Base-by-base conservation (phyloP, 352 stramenopile species). In the Phytophthora fragariaefolia region DNA sequence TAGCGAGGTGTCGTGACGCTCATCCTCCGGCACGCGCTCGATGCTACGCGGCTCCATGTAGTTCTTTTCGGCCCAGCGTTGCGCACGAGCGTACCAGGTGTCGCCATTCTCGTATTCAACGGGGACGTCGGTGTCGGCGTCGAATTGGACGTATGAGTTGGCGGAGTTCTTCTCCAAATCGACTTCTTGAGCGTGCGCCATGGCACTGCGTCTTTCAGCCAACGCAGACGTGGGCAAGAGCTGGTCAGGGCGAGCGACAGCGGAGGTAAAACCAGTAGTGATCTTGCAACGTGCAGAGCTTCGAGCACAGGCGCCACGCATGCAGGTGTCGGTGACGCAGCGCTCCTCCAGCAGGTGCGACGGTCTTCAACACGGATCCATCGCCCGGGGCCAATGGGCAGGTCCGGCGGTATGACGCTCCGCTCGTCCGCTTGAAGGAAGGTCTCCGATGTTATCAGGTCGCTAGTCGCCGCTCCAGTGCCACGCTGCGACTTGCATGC, bases 21-120 rank as follows among this genome's bases (percentile, higher is more conserved):
- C 63, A 12, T 71, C 63, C 24, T 71, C 63, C 9, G 63, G 63
- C 3, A 71, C 63, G 4, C 63, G 63, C 57, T 71, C 63, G 57
- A 71, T 71, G 32, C 63, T 71, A 32, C 63, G 63, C 23, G 63
- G 63, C 34, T 71, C 63, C 63, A 71, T 67, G 50, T 71, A 67
- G 63, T 71, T 71, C 36, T 71, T 71, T 50, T 71, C 56, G 24
- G 57, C 63, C 63, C 63, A 71, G 8, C 57, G 57, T 23, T 71
- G 57, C 9, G 63, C 63, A 13, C 63, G 49, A 13, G 63, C 63
- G 24, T 71, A 71, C 63, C 63, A 71, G 4, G 63, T 67, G 50
- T 71, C 63, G 8, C 63, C 57, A 58, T 71, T 63, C 20, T 71
- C 57, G 34, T 58, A 71, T 43, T 71, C 63, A 32, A 71, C 57